A percentile compares a stretch with the other conserved stretches of the same genome.
Conservation (phyloP, 441 rosid species). For the Manihot esculenta region DNA sequence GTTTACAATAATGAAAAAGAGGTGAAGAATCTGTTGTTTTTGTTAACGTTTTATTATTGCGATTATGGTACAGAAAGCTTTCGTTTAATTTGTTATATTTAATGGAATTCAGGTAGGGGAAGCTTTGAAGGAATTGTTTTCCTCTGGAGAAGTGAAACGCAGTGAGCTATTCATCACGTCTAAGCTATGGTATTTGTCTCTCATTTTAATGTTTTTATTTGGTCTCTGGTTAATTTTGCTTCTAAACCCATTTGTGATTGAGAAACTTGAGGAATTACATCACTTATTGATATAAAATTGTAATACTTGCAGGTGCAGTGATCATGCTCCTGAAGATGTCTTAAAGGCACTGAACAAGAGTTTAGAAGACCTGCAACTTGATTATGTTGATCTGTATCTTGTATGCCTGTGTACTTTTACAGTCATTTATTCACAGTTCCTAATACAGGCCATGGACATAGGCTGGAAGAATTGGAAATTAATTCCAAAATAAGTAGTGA, state of each 20-base stretch:
- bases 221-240: background rate
- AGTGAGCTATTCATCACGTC: conserved; percentile 50
- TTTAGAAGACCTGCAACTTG: conserved; percentile 50
- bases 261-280: background rate
- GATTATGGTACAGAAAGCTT: background rate
- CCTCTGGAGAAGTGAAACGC: conserved; percentile 45
- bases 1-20: conserved; percentile 48
- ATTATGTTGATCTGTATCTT: conserved; percentile 54
- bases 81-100: background rate
- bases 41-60: background rate
- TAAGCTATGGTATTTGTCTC: conserved; percentile 44
- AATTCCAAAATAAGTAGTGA: too few relatives aligned
- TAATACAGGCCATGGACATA: too few relatives aligned
- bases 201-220: background rate
- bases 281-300: background rate
- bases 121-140: conserved; percentile 47
- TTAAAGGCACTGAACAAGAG: conserved; percentile 40
- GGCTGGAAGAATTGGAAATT: too few relatives aligned
- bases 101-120: conserved; percentile 42
- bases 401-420: conserved; percentile 24
- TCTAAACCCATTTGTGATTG: background rate
- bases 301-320: conserved; percentile 41
- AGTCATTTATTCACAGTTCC: too few relatives aligned
- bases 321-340: conserved; percentile 55
- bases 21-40: conserved; percentile 10